Conservation (phyloP, 306 rosid genomes). For the Adenanthera pavonina region DNA sequence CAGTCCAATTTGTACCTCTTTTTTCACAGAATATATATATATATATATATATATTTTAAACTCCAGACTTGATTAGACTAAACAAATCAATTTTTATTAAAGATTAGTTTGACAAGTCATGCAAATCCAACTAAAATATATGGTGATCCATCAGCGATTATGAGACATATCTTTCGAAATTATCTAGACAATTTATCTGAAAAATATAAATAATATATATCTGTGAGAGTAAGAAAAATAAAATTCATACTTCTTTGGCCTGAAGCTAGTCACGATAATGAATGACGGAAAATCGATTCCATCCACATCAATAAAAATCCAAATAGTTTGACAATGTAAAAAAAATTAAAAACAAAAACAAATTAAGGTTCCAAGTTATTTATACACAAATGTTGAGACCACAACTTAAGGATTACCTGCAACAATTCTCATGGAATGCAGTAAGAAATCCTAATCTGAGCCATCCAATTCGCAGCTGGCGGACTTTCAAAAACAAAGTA, state of each 20-base stretch:
- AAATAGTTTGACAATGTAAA: neutral
- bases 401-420: neutral
- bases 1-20: too few relatives aligned
- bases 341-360: neutral
- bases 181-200: neutral
- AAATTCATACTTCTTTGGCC: neutral
- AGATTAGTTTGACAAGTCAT: too few relatives aligned
- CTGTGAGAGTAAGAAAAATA: neutral
- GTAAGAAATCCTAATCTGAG: neutral
- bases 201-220: neutral
- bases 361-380: neutral
- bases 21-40: too few relatives aligned
- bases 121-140: neutral
- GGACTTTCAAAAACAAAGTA: slow-evolving; percentile 37
- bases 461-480: slow-evolving; percentile 36
- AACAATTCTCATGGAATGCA: neutral
- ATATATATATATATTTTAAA: too few relatives aligned
- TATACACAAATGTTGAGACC: slow-evolving; percentile 5
- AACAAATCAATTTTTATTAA: neutral
- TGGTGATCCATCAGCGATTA: neutral
- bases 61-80: neutral
- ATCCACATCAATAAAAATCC: neutral
- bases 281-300: neutral
- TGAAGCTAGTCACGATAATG: neutral
- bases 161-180: neutral